Base-by-base conservation (phyloP, 805 yeast species). In the Yarrowia sp. region DNA sequence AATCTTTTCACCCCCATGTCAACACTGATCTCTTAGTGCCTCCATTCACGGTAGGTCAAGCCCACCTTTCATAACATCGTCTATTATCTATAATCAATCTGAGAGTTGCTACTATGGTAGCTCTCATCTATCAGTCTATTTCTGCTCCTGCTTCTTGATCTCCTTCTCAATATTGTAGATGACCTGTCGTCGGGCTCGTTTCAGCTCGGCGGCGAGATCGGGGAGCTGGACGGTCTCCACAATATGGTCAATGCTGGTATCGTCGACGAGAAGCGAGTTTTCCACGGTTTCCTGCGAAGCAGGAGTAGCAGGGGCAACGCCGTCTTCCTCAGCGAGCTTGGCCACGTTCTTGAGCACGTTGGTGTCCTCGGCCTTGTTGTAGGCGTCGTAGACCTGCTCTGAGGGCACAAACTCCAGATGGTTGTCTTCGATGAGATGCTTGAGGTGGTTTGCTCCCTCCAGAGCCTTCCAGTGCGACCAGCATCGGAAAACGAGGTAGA, bases 391-490 rank as follows among this genome's bases (percentile, higher is more conserved):
- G 74, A 49, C 67, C 16, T 69, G 26, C 32, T 63, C 70, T 16
- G 65, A 59, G 19, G 46, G 46, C 11, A 70, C 61, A 53, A 46
- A 71, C 38, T 72, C 73, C 36, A 86, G 76, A 69, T 83, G 83
- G 48, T 80, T 72, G 15, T 75, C 78, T 36, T 82, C 81, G n/a
- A 87, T 75, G 68, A 93, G 79, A 66, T 83, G 84, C 42, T 82
- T 78, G 70, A 93, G 78, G 75, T 91, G 95, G 71, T 82, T 80
- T 5, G 91, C 89, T 0, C 97, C 97, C 50, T 85, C 76, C 70
- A 84, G 80, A 0, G 97, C 97, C 73, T 89, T 89, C 75, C 88
- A 83, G 76, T 94, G 91, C 76, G 97, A 91, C 79, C 92, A 93
- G 19, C 89, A 82, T 70, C 98, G 82, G 76, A 89, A 93, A 2